Conservation (phyloP, 257 asterid genomes). For the Nicotiana tomentosiformis region DNA sequence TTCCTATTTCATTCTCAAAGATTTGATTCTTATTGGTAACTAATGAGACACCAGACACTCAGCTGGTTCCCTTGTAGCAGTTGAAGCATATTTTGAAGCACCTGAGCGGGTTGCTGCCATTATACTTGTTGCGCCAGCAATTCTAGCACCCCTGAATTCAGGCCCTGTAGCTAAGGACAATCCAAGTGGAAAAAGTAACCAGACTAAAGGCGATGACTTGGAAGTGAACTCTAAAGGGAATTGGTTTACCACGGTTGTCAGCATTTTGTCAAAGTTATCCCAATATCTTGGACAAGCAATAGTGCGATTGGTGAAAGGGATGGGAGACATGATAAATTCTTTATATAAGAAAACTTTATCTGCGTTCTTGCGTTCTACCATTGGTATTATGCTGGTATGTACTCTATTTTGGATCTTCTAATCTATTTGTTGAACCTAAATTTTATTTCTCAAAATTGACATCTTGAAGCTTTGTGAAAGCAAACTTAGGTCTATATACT, state of each 20-base stretch:
- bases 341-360: slow-evolving; percentile 62
- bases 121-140: slow-evolving; percentile 89
- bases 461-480: not conserved
- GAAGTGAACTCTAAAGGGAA: slow-evolving; percentile 23
- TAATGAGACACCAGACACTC: slow-evolving; percentile 70
- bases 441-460: not conserved
- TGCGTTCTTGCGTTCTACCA: slow-evolving; percentile 62
- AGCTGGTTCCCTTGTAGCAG: slow-evolving; percentile 89
- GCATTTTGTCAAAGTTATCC: slow-evolving; percentile 36
- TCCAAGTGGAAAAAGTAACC: slow-evolving; percentile 28
- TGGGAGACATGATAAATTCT: slow-evolving; percentile 52
- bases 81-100: slow-evolving; percentile 85
- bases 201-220: slow-evolving; percentile 32
- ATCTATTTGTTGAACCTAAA: not conserved
- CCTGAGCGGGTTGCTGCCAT: slow-evolving; percentile 92
- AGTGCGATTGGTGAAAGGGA: slow-evolving; percentile 36
- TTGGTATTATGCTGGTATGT: slow-evolving; percentile 70
- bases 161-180: slow-evolving; percentile 24
- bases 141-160: slow-evolving; percentile 55
- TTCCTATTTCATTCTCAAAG: not conserved
- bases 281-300: slow-evolving; percentile 35
- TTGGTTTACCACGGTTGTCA: slow-evolving; percentile 29
- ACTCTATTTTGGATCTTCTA: slow-evolving; percentile 6
- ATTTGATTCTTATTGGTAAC: slow-evolving; percentile 7
- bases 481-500: not conserved